Conservation (phyloP, 1,139 yeast species). For the Scheffersomyces illinoinensis region DNA sequence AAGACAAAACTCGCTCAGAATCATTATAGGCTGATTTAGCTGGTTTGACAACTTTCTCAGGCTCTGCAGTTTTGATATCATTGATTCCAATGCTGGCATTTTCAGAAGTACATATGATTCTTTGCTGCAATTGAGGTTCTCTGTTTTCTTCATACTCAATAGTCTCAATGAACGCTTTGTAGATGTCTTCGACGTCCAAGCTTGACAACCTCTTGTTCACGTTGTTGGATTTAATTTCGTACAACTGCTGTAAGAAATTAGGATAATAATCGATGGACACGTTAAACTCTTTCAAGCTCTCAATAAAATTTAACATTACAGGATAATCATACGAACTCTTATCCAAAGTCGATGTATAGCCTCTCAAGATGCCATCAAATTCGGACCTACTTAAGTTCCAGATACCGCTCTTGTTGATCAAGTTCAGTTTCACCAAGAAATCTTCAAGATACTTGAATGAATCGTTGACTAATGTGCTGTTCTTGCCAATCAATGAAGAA, state of each 20-base stretch:
- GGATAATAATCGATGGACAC: constrained; percentile 23
- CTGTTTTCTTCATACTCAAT: constrained; percentile 13
- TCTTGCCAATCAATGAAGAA: constrained; percentile 15
- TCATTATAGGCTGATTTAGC: constrained; percentile 19
- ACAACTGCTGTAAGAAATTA: constrained; percentile 20
- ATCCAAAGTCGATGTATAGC: constrained; percentile 8
- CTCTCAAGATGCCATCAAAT: constrained; percentile 13
- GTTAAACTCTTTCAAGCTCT: constrained; percentile 17
- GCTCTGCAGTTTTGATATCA: not conserved
- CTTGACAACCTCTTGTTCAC: constrained; percentile 6
- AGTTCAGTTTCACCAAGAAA: constrained; percentile 12
- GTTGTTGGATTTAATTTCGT: constrained; percentile 12
- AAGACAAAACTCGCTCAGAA: constrained; percentile 21
- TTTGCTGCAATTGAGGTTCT: not conserved
- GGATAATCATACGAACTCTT: constrained; percentile 12
- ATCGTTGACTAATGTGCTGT: constrained; percentile 14
- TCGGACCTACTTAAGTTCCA: constrained; percentile 14
- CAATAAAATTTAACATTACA: constrained; percentile 12
- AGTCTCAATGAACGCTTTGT: constrained; percentile 20
- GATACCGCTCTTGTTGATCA: constrained; percentile 14
- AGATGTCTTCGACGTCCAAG: constrained; percentile 17
- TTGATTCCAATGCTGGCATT: constrained; percentile 1
- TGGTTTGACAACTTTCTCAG: not conserved
- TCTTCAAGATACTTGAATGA: constrained; percentile 11
- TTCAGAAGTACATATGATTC: not conserved